Conservation (phyloP, 805 yeast species). For the Starmerella tilneyi region DNA sequence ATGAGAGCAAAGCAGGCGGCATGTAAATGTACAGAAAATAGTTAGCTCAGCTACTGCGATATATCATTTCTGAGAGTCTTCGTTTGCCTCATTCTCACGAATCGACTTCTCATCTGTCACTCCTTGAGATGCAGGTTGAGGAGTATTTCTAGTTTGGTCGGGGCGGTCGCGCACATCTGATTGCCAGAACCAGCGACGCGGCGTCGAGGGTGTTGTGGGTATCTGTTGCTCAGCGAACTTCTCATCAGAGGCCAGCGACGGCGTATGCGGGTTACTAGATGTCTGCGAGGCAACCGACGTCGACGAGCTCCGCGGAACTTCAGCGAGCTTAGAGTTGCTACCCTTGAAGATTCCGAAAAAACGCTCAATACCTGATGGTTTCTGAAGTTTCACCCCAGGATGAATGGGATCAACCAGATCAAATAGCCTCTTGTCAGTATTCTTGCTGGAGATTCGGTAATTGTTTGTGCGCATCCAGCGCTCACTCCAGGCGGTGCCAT, state of each 20-base stretch:
- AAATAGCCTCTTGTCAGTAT: constrained; percentile 38
- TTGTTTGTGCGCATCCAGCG: constrained; percentile 49
- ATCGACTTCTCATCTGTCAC: too few relatives aligned
- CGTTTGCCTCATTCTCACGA: too few relatives aligned
- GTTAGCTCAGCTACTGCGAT: too few relatives aligned
- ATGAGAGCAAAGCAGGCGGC: too few relatives aligned
- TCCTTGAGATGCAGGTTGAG: too few relatives aligned
- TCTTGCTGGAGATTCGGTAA: constrained; percentile 42
- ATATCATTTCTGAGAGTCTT: too few relatives aligned
- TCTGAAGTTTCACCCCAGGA: constrained; percentile 16
- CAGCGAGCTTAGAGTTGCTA: not conserved
- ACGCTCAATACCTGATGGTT: constrained; percentile 18
- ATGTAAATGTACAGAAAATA: too few relatives aligned
- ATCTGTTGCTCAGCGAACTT: not conserved
- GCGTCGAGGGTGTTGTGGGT: constrained; percentile 5
- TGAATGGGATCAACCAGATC: constrained; percentile 13
- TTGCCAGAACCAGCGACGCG: constrained; percentile 10
- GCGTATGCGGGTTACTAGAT: constrained; percentile 7
- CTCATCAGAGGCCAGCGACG: not conserved
- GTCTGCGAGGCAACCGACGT: constrained; percentile 1
- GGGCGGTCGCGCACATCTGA: not conserved
- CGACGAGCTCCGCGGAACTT: not conserved
- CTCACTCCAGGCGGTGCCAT: constrained; percentile 39
- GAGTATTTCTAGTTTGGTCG: too few relatives aligned
- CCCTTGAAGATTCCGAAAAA: constrained; percentile 17